phyloP scores from a whole-genome alignment of 805 yeast genomes.

The Ogataea paraovalis region DNA sequence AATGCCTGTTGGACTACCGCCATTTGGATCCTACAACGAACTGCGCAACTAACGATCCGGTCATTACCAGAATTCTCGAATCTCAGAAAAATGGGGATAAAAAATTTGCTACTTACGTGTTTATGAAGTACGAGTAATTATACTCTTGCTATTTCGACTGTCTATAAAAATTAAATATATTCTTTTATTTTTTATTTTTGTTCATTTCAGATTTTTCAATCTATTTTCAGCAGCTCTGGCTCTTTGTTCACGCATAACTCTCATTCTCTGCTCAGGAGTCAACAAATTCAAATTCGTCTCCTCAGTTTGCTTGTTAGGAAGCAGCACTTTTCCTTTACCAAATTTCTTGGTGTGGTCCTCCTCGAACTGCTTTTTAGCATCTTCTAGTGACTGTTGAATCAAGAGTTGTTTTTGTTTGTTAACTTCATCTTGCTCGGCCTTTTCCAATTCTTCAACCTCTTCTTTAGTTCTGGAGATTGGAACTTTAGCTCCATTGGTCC shows the following conservation, averaged over 20 bases:
- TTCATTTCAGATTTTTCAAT: constrained; percentile 33
- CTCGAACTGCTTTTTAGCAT: constrained; percentile 37
- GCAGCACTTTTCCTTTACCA: constrained; percentile 35
- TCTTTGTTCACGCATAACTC: constrained; percentile 87
- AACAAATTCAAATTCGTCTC: constrained; percentile 55
- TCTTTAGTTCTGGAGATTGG: constrained; percentile 58
- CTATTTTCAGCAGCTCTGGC: constrained; percentile 97
- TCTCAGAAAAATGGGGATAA: constrained; percentile 21
- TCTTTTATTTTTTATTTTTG: too few relatives aligned
- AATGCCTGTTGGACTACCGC: constrained; percentile 56
- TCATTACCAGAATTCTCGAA: constrained; percentile 27
- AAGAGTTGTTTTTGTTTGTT: constrained; percentile 36
- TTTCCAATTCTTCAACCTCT: constrained; percentile 43
- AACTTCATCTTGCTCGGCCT: constrained; percentile 31
- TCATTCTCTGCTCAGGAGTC: constrained; percentile 67
- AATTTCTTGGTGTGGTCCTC: constrained; percentile 22
- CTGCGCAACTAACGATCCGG: constrained; percentile 12
- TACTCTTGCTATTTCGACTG: neutral
- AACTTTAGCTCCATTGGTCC: constrained; percentile 59
- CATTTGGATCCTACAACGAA: constrained; percentile 52
- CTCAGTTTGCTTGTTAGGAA: constrained; percentile 18
- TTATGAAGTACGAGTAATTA: constrained; percentile 29
- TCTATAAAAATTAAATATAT: neutral
- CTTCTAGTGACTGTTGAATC: constrained; percentile 42
- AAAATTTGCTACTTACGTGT: constrained; percentile 35